Evolutionary conservation across 345 rosid species (phyloP).

Genomic region (Brassica nigra): DNA sequence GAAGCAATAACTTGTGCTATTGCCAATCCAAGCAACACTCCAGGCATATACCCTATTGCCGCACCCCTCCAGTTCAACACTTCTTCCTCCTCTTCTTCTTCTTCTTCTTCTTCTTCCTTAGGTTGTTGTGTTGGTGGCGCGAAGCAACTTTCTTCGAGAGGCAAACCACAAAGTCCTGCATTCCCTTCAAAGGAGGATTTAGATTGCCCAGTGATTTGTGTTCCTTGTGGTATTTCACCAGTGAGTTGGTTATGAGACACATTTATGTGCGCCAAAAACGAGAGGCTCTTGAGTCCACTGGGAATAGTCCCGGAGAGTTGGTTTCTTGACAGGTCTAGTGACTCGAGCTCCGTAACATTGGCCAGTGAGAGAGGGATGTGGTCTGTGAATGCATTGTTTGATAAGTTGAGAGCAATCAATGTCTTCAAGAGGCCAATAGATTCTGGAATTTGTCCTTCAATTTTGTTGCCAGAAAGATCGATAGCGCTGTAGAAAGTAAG

Average conservation of each 20-base stretch:
- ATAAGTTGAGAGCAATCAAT: slow-evolving; percentile 1
- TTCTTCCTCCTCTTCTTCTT: neutral
- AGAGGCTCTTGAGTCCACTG: neutral
- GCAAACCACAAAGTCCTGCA: neutral
- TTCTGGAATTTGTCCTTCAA: neutral
- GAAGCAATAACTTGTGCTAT: slow-evolving; percentile 23
- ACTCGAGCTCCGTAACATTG: neutral
- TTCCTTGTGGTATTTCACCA: neutral
- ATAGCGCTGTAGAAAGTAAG: neutral
- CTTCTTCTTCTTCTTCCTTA: neutral
- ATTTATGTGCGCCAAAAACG: neutral
- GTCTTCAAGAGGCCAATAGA: neutral
- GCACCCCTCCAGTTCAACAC: slow-evolving; percentile 9
- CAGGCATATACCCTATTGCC: slow-evolving; percentile 19
- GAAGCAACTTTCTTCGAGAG: neutral
- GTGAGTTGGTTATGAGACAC: neutral
- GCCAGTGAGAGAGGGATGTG: neutral
- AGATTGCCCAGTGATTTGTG: neutral
- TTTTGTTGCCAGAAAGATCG: neutral
- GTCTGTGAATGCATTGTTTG: neutral
- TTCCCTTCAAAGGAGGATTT: neutral
- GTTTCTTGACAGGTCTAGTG: neutral
- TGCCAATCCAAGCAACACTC: slow-evolving; percentile 16
- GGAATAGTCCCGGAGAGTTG: neutral
- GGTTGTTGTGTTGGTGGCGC: neutral